phyloP scores from a whole-genome alignment of 371 early-diverging fungal species.

The Mucor saturninus region DNA sequence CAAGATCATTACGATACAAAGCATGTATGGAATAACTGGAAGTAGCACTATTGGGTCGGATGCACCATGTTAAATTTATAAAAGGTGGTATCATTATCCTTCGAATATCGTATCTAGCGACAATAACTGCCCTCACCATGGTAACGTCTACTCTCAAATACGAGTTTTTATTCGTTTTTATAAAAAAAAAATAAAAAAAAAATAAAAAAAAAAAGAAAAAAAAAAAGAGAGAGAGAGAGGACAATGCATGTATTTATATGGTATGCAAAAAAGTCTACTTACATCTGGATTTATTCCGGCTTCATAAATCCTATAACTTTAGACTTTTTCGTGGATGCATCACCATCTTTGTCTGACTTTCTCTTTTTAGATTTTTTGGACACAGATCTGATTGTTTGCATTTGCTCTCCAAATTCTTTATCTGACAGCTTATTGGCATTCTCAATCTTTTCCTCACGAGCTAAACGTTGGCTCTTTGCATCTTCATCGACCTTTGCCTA shows the following conservation, averaged over 20 bases:
- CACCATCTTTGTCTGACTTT: constrained; percentile 2
- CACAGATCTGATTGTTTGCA: constrained; percentile 28
- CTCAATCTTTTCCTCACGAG: constrained; percentile 33
- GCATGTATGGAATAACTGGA: too few species aligned
- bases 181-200: background rate
- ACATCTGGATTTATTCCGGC: constrained; percentile 22
- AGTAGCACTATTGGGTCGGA: too few species aligned
- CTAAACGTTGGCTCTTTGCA: constrained; percentile 24
- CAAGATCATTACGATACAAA: too few species aligned
- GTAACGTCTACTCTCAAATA: too few species aligned
- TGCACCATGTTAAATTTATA: too few species aligned
- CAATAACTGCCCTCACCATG: too few species aligned
- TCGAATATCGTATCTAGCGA: too few species aligned
- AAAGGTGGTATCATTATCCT: too few species aligned
- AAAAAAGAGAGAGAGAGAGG: too few species aligned
- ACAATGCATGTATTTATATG: background rate
- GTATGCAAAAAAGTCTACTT: background rate
- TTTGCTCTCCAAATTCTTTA: constrained; percentile 29
- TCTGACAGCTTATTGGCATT: constrained; percentile 22
- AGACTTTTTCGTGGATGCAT: constrained; percentile 10
- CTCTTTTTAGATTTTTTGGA: constrained; percentile 23
- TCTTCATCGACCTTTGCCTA: constrained; percentile 23
- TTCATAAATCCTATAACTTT: constrained; percentile 26
- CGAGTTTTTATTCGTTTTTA: too few species aligned
- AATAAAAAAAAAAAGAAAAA: background rate